These are phyloP conservation scores for Mariannaea sp. DNA, from an alignment of 2,329 filamentous ascomycete species.

Conservation along the genomic window DNA sequence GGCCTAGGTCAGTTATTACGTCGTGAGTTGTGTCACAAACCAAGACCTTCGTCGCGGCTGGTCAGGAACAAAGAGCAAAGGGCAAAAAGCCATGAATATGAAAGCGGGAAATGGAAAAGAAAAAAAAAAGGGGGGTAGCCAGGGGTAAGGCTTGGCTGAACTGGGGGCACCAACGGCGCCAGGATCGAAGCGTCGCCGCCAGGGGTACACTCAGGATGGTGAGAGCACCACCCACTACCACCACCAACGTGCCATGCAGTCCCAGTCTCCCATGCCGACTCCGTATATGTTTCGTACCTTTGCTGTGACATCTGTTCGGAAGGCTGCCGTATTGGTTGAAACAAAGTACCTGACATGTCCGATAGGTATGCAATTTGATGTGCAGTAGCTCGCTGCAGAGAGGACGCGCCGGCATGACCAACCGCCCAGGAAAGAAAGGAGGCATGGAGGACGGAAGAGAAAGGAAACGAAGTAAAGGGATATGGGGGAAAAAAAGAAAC, in stretches of 20 bases:
- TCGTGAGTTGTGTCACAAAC: too few relatives aligned
- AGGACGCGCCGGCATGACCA: neutral
- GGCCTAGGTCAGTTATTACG: too few relatives aligned
- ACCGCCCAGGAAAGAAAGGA: neutral
- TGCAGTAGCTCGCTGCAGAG: constrained; percentile 1
- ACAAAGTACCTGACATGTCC: neutral
- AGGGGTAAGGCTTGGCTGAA: constrained; percentile 1
- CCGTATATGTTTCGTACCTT: too few relatives aligned
- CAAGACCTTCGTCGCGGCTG: constrained; percentile 1
- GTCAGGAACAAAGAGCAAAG: neutral
- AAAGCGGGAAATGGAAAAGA: too few relatives aligned
- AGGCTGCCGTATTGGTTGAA: too few relatives aligned
- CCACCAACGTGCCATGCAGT: neutral
- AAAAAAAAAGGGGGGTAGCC: constrained; percentile 4
- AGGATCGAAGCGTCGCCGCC: constrained; percentile 2
- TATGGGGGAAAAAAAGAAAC: neutral
- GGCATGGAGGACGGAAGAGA: too few relatives aligned
- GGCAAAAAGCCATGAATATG: constrained; percentile 1
- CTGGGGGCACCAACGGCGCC: constrained; percentile 1
- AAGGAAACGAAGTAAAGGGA: neutral
- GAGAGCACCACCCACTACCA: neutral
- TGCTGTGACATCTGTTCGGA: too few relatives aligned
- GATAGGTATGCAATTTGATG: neutral
- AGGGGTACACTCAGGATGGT: constrained; percentile 3
- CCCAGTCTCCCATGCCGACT: too few relatives aligned